phyloP scores from a whole-genome alignment of 495 filamentous ascomycete genomes.

The Xylaria flabelliformis region DNA sequence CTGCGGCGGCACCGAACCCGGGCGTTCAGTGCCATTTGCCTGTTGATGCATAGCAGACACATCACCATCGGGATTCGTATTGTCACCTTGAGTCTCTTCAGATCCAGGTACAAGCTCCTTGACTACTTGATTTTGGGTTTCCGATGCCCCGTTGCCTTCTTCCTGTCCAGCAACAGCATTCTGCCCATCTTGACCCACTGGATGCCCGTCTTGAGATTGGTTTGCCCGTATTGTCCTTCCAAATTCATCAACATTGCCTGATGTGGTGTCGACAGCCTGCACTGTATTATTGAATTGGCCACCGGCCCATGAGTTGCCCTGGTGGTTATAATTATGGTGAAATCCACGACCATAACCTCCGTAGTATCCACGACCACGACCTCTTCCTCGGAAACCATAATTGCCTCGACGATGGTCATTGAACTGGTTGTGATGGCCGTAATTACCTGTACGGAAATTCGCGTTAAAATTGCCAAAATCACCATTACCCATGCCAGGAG shows the following conservation, averaged over 20 bases:
- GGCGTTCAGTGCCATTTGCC: slow-evolving; percentile 16
- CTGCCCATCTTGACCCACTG: slow-evolving; percentile 33
- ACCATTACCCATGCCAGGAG: slow-evolving; percentile 74
- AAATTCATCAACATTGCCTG: slow-evolving; percentile 60
- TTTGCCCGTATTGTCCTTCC: slow-evolving; percentile 52
- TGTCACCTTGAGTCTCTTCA: slow-evolving; percentile 34
- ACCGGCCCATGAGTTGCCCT: slow-evolving; percentile 35
- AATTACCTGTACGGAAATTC: slow-evolving; percentile 74
- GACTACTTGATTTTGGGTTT: slow-evolving; percentile 31
- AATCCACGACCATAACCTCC: slow-evolving; percentile 52
- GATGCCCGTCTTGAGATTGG: slow-evolving; percentile 31
- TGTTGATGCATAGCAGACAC: slow-evolving; percentile 36
- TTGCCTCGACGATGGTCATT: slow-evolving; percentile 70
- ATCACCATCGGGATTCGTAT: slow-evolving; percentile 40
- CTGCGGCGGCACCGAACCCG: slow-evolving; percentile 27
- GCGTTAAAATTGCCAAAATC: slow-evolving; percentile 82
- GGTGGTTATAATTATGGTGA: slow-evolving; percentile 43
- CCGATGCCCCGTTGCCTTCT: slow-evolving; percentile 28
- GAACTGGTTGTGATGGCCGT: slow-evolving; percentile 62
- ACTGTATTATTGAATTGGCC: slow-evolving; percentile 17
- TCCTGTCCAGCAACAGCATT: slow-evolving; percentile 31
- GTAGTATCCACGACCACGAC: slow-evolving; percentile 67
- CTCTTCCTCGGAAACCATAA: slow-evolving; percentile 64
- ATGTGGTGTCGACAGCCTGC: slow-evolving; percentile 41
- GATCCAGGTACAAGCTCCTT: slow-evolving; percentile 33